Base-by-base conservation (phyloP, 306 rosid species). In the Dalbergia cultrata region DNA sequence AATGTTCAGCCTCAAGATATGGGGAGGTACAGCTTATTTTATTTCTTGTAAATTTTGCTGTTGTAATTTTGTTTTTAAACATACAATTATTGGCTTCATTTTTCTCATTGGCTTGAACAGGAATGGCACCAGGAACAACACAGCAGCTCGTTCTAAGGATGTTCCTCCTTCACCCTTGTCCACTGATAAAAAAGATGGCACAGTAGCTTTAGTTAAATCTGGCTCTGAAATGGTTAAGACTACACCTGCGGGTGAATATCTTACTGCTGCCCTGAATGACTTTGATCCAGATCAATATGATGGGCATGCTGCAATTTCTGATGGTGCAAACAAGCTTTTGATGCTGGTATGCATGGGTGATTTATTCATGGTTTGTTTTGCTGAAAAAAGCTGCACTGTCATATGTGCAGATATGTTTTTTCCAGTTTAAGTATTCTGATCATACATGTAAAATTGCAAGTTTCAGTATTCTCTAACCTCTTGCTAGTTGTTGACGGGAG, bases 181-280 rank as follows among this genome's bases (percentile, higher is more conserved):
- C 56, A 62, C 85, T 57, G 90, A 89, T 82, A 90, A 88, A 85
- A 87, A 80, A 62, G 98, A 91, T 68, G 94, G 97, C 72, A 87
- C 97, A 37, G 92, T 93, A 84, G 96, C 99, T 72, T 18, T 95
- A 80, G 97, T 95, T 70, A 95, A 93, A 85, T 70, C 92, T 74
- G 93, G 92, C 80, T 76, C 89, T 26, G 98, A 91, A 19, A 82
- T 87, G 66, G 86, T 84, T 60, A 91, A 91, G 85, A 87, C 89
- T 58, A 95, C 98, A 69, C 99, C 99, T 56, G 99, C 99, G 8
- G 99, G 99, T 81, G 99, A 95, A 88, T 95, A 95, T 89, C 98
- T 95, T 79, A 95, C 99, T 69, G 79, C 96, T 85, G 98, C 99
- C 45, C 73, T 95, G 82, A 93, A 91, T 85, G 98, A 95, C 67